phyloP scores from a whole-genome alignment of 176 grass and related monocot genomes.

The Carex kokanica region DNA sequence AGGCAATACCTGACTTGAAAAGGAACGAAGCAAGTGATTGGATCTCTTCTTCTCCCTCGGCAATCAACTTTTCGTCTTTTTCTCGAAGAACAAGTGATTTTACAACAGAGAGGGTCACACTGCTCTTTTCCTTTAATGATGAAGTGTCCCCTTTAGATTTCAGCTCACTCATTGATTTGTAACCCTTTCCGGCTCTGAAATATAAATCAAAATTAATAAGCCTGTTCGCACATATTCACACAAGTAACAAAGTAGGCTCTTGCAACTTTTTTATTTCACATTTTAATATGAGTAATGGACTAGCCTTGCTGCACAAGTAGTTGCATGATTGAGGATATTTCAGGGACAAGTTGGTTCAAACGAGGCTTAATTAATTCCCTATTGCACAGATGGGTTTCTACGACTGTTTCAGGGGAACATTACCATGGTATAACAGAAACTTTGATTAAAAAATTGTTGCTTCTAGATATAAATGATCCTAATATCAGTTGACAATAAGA shows the following conservation, averaged over 20 bases:
- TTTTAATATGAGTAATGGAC: not conserved
- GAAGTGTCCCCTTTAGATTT: slow-evolving; percentile 45
- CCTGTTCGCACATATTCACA: not conserved
- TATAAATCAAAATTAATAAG: not conserved
- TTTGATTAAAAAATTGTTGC: not conserved
- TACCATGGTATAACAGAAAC: not conserved
- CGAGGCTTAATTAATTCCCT: not conserved
- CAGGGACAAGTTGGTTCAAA: not conserved
- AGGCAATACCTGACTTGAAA: slow-evolving; percentile 66
- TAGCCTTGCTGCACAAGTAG: not conserved
- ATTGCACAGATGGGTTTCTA: not conserved
- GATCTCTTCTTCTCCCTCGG: slow-evolving; percentile 65
- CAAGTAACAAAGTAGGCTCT: not conserved
- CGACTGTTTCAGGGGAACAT: not conserved
- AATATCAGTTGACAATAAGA: not conserved
- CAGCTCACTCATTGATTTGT: slow-evolving; percentile 72
- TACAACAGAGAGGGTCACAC: slow-evolving; percentile 81
- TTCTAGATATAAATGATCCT: not conserved
- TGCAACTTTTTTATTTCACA: not conserved
- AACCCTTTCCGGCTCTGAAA: slow-evolving; percentile 54
- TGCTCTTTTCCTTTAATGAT: slow-evolving; percentile 63
- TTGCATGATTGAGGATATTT: not conserved
- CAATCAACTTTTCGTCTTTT: slow-evolving; percentile 66
- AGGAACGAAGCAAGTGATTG: slow-evolving; percentile 56
- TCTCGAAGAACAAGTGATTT: slow-evolving; percentile 90